Percentiles rank a stretch among this genome's conserved stretches.
Evolutionary conservation across 192 early-diverging fungal genomes (phyloP).

Genomic region (Oehlia diaphana): DNA sequence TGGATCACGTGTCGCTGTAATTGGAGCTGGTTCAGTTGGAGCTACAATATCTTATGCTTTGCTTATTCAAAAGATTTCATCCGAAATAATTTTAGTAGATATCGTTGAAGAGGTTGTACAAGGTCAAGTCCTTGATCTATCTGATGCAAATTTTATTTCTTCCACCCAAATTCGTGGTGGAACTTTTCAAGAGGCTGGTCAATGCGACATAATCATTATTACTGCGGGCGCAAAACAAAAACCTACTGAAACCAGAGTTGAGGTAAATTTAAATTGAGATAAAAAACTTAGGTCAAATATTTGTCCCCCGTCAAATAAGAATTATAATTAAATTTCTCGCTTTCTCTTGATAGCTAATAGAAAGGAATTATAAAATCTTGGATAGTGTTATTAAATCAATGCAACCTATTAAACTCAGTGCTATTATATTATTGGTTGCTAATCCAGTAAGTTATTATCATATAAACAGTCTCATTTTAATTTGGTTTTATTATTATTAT

Average conservation of each 20-base stretch:
- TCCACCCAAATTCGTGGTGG: slow-evolving; percentile 61
- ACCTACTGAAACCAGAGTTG: slow-evolving; percentile 69
- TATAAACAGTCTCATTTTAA: background rate
- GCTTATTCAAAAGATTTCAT: slow-evolving; percentile 65
- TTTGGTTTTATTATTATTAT: background rate
- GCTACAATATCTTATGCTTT: slow-evolving; percentile 72
- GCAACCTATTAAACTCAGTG: slow-evolving; percentile 70
- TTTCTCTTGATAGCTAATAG: slow-evolving; percentile 55
- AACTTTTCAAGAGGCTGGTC: slow-evolving; percentile 70
- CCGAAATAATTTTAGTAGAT: slow-evolving; percentile 74
- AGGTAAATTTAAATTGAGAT: slow-evolving; percentile 30
- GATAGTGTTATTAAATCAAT: slow-evolving; percentile 67
- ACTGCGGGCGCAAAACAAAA: slow-evolving; percentile 85
- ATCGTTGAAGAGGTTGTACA: slow-evolving; percentile 62
- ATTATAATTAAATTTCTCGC: background rate
- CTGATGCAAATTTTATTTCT: slow-evolving; percentile 74
- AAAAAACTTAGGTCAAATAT: too few relatives aligned
- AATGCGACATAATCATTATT: slow-evolving; percentile 80
- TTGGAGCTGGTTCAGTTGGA: slow-evolving; percentile 79
- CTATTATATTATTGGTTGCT: slow-evolving; percentile 76
- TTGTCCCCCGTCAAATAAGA: too few relatives aligned
- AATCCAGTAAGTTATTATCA: slow-evolving; percentile 64
- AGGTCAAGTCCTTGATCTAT: slow-evolving; percentile 82
- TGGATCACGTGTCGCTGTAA: slow-evolving; percentile 60
- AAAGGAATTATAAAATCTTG: slow-evolving; percentile 79